Percentiles rank a stretch among this genome's conserved stretches.
phyloP scores from a whole-genome alignment of 495 filamentous ascomycete genomes.

The Penicillium canariense region DNA sequence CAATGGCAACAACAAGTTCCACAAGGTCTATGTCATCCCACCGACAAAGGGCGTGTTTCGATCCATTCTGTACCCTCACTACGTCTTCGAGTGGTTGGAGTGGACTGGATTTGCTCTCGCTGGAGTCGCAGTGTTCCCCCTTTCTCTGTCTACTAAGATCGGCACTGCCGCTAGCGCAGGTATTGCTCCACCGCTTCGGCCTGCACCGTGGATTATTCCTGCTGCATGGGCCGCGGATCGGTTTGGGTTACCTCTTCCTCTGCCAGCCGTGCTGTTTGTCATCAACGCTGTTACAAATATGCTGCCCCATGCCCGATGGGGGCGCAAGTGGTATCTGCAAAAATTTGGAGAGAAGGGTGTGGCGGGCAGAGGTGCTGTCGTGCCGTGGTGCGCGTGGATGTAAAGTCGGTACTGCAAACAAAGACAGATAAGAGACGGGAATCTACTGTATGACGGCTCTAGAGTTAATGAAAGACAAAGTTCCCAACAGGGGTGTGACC shows the following conservation, averaged over 20 bases:
- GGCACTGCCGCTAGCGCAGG: neutral
- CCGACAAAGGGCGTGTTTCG: slow-evolving; percentile 80
- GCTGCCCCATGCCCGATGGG: slow-evolving; percentile 82
- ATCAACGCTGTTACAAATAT: slow-evolving; percentile 86
- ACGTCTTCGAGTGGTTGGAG: slow-evolving; percentile 93
- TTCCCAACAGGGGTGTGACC: too few species aligned
- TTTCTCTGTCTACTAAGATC: slow-evolving; percentile 7
- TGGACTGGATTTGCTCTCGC: slow-evolving; percentile 85
- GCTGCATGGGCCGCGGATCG: slow-evolving; percentile 46
- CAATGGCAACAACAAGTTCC: slow-evolving; percentile 32
- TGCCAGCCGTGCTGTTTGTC: slow-evolving; percentile 76
- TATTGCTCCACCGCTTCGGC: slow-evolving; percentile 22
- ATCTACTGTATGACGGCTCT: too few species aligned
- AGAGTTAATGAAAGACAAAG: too few species aligned
- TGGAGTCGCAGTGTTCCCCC: slow-evolving; percentile 36
- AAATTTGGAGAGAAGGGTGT: slow-evolving; percentile 82
- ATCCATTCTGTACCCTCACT: slow-evolving; percentile 86
- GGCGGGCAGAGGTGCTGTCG: slow-evolving; percentile 70
- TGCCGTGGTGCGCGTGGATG: slow-evolving; percentile 64
- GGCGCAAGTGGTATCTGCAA: slow-evolving; percentile 82
- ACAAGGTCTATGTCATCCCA: slow-evolving; percentile 91
- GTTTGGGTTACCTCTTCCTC: slow-evolving; percentile 31
- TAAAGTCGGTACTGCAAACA: slow-evolving; percentile 12
- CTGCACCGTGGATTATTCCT: slow-evolving; percentile 53
- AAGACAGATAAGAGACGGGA: too few species aligned